Base-by-base conservation (phyloP, 2,329 filamentous ascomycete species). In the Leptographium wingfieldii region DNA sequence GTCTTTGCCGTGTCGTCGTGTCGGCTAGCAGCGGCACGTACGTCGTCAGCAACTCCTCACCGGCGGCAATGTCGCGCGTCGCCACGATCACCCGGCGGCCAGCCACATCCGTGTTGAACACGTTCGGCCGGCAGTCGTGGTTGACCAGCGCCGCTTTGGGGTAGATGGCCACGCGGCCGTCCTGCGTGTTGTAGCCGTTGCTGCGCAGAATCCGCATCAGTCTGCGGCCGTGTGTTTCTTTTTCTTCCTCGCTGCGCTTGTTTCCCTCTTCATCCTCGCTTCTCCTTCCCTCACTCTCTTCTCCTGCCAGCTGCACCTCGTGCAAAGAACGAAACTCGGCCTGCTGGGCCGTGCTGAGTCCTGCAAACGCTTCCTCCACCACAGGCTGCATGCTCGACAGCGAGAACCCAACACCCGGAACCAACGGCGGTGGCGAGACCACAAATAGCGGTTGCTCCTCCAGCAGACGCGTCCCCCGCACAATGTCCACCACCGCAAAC, bases 71-170 rank as follows among this genome's bases (percentile, higher is more conserved):
- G 31, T 71, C 67, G 5, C 66, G 65, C 56, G 70, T 70, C 1
- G 68, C 64, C 46, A 63, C 55, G n/a, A 74, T 70, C 19, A 74
- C 67, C 2, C 69, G 22, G 61, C 63, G 56, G 71, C 73, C 59
- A 29, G 55, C 49, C 6, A 11, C 49, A 48, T 62, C 61, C 33
- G 54, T 52, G 35, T 64, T 74, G 60, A 64, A 66, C 1, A 73
- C 70, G 58, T 75, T 76, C 1, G 73, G 72, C 35, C 66, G 69
- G 65, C 73, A 76, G 22, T 65, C 67, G 64, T 76, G 73, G 59
- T 75, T 76, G 68, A 75, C 70, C 35, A 72, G 71, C 5, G 71
- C 66, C 19, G 72, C 67, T 35, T 68, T 60, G 9, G 68, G 66
- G 52, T 73, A 75, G 16, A 76, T 66, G 6, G 33, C 63, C 33